Percentiles rank a stretch among this genome's conserved stretches.
phyloP scores from a whole-genome alignment of 768 basidiomycete species.

The Mycena filopes region DNA sequence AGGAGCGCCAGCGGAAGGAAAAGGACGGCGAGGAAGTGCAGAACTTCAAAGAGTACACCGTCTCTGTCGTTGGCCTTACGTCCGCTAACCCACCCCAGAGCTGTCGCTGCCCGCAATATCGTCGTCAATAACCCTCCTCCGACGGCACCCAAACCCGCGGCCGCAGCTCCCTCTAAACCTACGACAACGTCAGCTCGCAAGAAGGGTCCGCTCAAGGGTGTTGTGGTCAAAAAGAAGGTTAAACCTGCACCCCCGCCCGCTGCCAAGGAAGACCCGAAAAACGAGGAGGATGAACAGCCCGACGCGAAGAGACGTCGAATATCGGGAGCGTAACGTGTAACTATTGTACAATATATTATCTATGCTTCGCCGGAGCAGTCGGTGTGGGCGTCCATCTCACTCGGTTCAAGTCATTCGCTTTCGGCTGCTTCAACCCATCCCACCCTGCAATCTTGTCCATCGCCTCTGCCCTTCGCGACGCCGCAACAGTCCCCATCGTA shows the following conservation, averaged over 20 bases:
- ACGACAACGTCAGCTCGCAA: conserved; percentile 50
- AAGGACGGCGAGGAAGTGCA: conserved; percentile 84
- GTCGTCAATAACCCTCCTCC: conserved; percentile 57
- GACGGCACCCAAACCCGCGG: conserved; percentile 44
- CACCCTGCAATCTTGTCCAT: conserved; percentile 70
- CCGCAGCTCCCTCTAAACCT: conserved; percentile 41
- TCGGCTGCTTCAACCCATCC: conserved; percentile 58
- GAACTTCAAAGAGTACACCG: conserved; percentile 75
- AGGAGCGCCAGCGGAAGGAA: conserved; percentile 79
- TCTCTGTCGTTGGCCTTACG: conserved; percentile 3
- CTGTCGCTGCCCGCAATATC: conserved; percentile 76
- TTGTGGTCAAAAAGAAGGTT: conserved; percentile 81
- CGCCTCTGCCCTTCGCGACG: conserved; percentile 71
- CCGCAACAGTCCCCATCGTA: conserved; percentile 67
- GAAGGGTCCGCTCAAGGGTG: conserved; percentile 81
- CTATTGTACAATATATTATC: conserved; percentile 30
- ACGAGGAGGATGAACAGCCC: conserved; percentile 46
- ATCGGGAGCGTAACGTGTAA: conserved; percentile 41
- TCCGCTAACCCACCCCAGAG: conserved; percentile 43
- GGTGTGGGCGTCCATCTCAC: conserved; percentile 88
- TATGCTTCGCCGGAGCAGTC: conserved; percentile 47
- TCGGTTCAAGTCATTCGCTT: conserved; percentile 71
- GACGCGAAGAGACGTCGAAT: conserved; percentile 71
- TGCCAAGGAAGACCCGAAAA: conserved; percentile 23
- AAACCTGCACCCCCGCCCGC: conserved; percentile 49